Evolutionary conservation across 768 basidiomycete genomes (phyloP).

Genomic region (Saitozyma sp.): DNA sequence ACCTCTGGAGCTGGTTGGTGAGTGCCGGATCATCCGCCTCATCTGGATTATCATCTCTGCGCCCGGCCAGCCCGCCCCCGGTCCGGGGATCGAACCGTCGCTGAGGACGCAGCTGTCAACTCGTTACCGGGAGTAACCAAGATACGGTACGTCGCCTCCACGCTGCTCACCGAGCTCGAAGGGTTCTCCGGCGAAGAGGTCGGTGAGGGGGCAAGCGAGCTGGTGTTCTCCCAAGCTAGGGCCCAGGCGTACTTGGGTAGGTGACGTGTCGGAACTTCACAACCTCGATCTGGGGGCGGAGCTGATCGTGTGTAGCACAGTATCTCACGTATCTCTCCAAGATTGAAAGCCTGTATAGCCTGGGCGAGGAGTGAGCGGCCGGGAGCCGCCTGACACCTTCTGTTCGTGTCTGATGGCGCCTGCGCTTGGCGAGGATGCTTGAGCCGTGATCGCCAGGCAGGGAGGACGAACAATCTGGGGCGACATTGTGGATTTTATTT

Average conservation of each 20-base stretch:
- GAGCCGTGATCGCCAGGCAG: too few relatives aligned
- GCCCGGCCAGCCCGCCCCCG: too few relatives aligned
- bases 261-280: not conserved
- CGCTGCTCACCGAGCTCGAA: not conserved
- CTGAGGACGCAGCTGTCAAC: not conserved
- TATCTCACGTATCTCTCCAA: not conserved
- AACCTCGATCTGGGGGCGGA: not conserved
- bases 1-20: not conserved
- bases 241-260: not conserved
- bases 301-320: not conserved
- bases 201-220: not conserved
- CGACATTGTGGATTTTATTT: too few relatives aligned
- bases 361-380: not conserved
- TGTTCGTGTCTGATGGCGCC: too few relatives aligned
- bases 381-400: too few relatives aligned
- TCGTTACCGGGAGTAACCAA: not conserved
- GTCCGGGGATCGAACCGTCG: not conserved
- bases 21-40: not conserved
- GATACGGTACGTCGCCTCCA: not conserved
- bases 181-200: not conserved
- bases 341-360: not conserved
- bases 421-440: too few relatives aligned
- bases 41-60: too few relatives aligned
- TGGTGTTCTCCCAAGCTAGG: not conserved
- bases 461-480: too few relatives aligned